Base-by-base conservation (phyloP, 2,329 filamentous ascomycete genomes). In the Pseudopithomyces chartarum region DNA sequence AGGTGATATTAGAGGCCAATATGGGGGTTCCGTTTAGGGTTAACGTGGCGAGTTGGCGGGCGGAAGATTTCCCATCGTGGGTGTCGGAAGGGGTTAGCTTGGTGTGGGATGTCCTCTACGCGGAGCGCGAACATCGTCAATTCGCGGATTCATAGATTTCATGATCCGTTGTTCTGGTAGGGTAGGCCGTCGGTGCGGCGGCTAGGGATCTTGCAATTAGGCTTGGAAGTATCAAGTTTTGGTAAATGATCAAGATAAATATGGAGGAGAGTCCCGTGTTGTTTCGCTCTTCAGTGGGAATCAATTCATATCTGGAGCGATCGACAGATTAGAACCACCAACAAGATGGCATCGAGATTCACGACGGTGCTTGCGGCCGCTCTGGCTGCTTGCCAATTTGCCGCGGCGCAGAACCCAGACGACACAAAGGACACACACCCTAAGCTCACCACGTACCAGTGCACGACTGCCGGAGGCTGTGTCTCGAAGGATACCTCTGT, bases 341-440 rank as follows among this genome's bases (percentile, higher is more conserved):
- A 40, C 26, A 20, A 20, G 8, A 48, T 48, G 45, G 32, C 45
- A 22, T 20, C 32, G 20, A 36, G 32, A 48, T 23, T 48, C 12
- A 22, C 45, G 4, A 48, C 11, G 7, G 19, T 36, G 22, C 17
- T 48, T 17, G 45, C 45, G 3, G 45, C 33, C 17, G 45, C 45
- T n/a, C 13, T 48, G 19, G 45, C 45, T 15, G 45, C 17, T 15
- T 26, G 45, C 19, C 45, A 23, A n/a, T 19, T 48, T 17, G 45
- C 32, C 32, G 10, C 19, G 3, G 45, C 45, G 32, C 45, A 48
- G 19, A 48, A 48, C 23, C 45, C 70, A 66, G n/a, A 61, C 65
- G 29, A 70, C 65, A 17, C 57, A 73, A 12, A 32, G 2, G 75
- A 77, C 58, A 69, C 57, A 23, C 75, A 77, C 54, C 75, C 75